Percentiles rank a stretch among this genome's conserved stretches.
Evolutionary conservation across 805 yeast genomes (phyloP).

Genomic region (Candida chauliodis): DNA sequence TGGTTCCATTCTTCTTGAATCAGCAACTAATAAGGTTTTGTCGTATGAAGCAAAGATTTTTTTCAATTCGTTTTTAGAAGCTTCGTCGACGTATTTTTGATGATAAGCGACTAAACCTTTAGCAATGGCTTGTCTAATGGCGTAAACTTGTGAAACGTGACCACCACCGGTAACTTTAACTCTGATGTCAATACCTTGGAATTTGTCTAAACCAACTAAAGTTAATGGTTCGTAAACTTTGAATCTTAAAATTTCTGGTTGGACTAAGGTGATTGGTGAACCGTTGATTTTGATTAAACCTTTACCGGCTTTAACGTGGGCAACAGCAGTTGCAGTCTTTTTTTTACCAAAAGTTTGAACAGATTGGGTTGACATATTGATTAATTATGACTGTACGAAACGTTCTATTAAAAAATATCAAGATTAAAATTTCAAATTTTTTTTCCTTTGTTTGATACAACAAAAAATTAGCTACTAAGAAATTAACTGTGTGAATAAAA

Average conservation of each 20-base stretch:
- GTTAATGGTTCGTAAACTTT: constrained; percentile 99
- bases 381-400: constrained; percentile 11
- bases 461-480: background rate
- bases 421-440: constrained; percentile 13
- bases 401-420: constrained; percentile 8
- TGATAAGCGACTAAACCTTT: constrained; percentile 99
- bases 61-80: constrained; percentile 99
- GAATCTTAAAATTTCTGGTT: constrained; percentile 99
- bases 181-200: constrained; percentile 97
- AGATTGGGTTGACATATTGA: constrained; percentile 72
- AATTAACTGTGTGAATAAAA: background rate
- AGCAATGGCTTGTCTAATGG: constrained; percentile 99
- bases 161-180: constrained; percentile 99
- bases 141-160: constrained; percentile 99
- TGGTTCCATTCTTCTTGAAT: constrained; percentile 99
- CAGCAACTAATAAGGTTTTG: constrained; percentile 99
- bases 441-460: constrained; percentile 2
- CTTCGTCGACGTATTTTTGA: constrained; percentile 99
- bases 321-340: constrained; percentile 99
- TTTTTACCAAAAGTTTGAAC: constrained; percentile 99
- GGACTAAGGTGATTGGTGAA: constrained; percentile 97
- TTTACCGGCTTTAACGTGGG: constrained; percentile 98
- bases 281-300: constrained; percentile 99
- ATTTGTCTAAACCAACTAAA: constrained; percentile 97
- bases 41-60: constrained; percentile 96